phyloP scores from a whole-genome alignment of 805 yeast species.

The Grigorovia jiainica region DNA sequence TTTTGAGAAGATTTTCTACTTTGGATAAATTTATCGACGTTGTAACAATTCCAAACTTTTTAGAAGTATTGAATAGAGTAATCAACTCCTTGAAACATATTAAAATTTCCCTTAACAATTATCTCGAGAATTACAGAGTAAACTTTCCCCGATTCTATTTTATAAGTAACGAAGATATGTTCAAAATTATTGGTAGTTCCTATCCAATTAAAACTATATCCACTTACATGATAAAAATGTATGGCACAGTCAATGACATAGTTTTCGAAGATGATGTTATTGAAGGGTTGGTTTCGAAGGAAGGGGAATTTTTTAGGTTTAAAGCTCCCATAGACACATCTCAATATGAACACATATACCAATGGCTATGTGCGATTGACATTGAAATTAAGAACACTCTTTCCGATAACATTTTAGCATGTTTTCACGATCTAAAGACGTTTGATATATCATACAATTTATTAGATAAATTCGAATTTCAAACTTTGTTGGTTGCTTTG shows the following conservation, averaged over 20 bases:
- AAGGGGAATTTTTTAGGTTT: constrained; percentile 50
- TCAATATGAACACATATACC: constrained; percentile 23
- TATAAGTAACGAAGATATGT: constrained; percentile 80
- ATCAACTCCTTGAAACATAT: constrained; percentile 49
- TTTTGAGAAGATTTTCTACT: constrained; percentile 42
- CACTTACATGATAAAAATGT: constrained; percentile 61
- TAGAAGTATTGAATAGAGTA: constrained; percentile 37
- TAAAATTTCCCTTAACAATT: constrained; percentile 61
- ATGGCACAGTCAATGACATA: constrained; percentile 48
- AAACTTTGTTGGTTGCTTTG: constrained; percentile 42
- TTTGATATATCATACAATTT: constrained; percentile 8
- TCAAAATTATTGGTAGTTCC: constrained; percentile 70
- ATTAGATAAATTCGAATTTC: constrained; percentile 41
- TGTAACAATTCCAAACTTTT: constrained; percentile 40
- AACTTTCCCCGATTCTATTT: constrained; percentile 76
- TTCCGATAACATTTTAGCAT: constrained; percentile 24
- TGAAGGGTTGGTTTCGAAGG: constrained; percentile 46
- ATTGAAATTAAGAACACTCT: constrained; percentile 33
- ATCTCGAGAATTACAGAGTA: constrained; percentile 69
- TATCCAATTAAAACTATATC: constrained; percentile 39
- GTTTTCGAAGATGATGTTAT: constrained; percentile 31
- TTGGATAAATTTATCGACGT: constrained; percentile 47
- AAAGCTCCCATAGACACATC: constrained; percentile 35
- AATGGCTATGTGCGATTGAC: constrained; percentile 59
- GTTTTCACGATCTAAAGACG: constrained; percentile 10